Conservation (phyloP, 495 filamentous ascomycete genomes). For the Xylaria venustula region DNA sequence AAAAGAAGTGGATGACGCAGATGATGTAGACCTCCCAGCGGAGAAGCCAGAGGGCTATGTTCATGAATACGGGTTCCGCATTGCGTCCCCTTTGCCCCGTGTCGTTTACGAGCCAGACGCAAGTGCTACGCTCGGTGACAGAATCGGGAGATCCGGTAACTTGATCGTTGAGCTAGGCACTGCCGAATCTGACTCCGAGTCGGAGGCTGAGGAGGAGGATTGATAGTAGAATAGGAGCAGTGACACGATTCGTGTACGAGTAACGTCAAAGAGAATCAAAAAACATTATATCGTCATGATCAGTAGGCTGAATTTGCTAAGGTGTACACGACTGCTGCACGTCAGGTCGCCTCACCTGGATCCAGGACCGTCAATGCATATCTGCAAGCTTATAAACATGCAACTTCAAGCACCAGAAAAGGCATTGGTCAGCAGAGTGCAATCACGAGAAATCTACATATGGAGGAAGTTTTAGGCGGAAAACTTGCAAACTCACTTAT, state of each 20-base stretch:
- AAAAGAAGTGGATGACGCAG: slow-evolving; percentile 27
- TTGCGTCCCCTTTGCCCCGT: slow-evolving; percentile 81
- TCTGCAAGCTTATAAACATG: too few relatives aligned
- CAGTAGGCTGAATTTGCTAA: too few relatives aligned
- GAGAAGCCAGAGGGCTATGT: slow-evolving; percentile 64
- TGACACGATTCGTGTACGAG: not conserved
- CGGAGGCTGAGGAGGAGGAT: not conserved
- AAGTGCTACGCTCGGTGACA: slow-evolving; percentile 62
- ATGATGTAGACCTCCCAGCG: slow-evolving; percentile 20
- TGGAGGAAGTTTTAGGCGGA: not conserved
- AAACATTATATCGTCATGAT: too few relatives aligned
- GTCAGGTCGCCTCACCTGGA: too few relatives aligned
- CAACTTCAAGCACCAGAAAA: too few relatives aligned
- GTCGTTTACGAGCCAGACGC: slow-evolving; percentile 68
- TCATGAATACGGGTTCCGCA: slow-evolving; percentile 76
- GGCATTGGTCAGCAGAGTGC: too few relatives aligned
- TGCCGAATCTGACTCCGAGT: slow-evolving; percentile 26
- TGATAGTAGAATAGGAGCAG: not conserved
- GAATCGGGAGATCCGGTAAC: slow-evolving; percentile 81
- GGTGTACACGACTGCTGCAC: too few relatives aligned
- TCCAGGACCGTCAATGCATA: too few relatives aligned
- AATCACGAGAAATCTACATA: too few relatives aligned
- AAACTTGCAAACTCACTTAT: not conserved
- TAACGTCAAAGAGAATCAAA: too few relatives aligned
- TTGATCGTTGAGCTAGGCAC: slow-evolving; percentile 71